Percentiles rank a stretch among this genome's conserved stretches.
These are phyloP conservation scores for Aspergillus pseudoviridinutans DNA, from an alignment of 2,329 filamentous ascomycete genomes.

Conservation along the genomic window DNA sequence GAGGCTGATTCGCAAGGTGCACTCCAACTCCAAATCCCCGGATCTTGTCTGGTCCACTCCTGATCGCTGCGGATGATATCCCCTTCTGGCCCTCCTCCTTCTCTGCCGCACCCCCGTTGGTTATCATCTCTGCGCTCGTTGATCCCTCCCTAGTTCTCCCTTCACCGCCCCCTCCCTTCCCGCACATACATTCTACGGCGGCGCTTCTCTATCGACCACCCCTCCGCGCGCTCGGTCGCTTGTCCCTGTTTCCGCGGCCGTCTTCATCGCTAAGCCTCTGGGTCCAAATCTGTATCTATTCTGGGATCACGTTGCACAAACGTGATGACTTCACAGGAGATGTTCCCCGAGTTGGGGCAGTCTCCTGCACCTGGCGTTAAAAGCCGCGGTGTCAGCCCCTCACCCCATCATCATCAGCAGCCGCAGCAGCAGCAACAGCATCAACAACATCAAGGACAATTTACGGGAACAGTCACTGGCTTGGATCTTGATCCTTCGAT, in stretches of 20 bases:
- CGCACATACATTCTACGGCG: neutral
- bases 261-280: slow-evolving; percentile 4
- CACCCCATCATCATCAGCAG: slow-evolving; percentile 36
- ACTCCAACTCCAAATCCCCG: slow-evolving; percentile 1
- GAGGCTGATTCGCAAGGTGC: slow-evolving; percentile 23
- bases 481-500: slow-evolving; percentile 37
- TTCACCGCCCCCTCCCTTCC: slow-evolving; percentile 9
- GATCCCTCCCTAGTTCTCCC: neutral
- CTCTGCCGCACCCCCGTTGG: neutral
- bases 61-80: slow-evolving; percentile 15
- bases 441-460: slow-evolving; percentile 15
- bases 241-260: neutral
- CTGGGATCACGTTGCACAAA: slow-evolving; percentile 10
- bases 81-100: slow-evolving; percentile 1
- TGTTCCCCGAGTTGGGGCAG: slow-evolving; percentile 32
- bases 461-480: slow-evolving; percentile 29
- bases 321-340: slow-evolving; percentile 32
- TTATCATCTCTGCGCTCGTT: neutral
- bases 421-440: neutral
- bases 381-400: slow-evolving; percentile 41
- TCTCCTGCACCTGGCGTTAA: slow-evolving; percentile 35
- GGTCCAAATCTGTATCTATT: slow-evolving; percentile 16
- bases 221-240: neutral
- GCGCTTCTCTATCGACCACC: neutral
- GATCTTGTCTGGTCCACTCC: neutral